phyloP scores from a whole-genome alignment of 192 early-diverging fungal species.

The Obelidium mucronatum region DNA sequence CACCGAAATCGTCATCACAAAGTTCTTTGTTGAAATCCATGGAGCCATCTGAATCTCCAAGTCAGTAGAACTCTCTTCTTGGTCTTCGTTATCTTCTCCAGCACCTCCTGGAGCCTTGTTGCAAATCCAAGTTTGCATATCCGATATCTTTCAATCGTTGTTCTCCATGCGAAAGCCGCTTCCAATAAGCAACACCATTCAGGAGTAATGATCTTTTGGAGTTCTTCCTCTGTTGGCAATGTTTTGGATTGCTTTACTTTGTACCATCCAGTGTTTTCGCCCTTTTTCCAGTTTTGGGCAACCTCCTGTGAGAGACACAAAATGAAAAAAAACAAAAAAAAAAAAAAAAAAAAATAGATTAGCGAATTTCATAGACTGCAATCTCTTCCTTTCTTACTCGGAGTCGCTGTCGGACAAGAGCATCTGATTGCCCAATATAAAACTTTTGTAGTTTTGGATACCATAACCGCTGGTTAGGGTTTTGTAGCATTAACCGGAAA shows the following conservation, averaged over 20 bases:
- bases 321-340: background rate
- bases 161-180: conserved; percentile 91
- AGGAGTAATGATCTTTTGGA: conserved; percentile 90
- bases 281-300: conserved; percentile 89
- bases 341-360: background rate
- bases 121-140: conserved; percentile 70
- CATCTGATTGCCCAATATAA: conserved; percentile 87
- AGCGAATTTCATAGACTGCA: background rate
- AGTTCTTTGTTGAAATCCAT: conserved; percentile 95
- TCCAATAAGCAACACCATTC: conserved; percentile 91
- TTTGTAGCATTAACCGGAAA: conserved; percentile 86
- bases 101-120: conserved; percentile 63
- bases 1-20: conserved; percentile 85
- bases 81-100: conserved; percentile 68
- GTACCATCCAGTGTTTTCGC: conserved; percentile 91
- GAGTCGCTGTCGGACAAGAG: conserved; percentile 87
- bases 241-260: conserved; percentile 74
- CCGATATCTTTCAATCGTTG: conserved; percentile 91
- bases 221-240: conserved; percentile 85
- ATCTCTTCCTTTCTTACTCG: conserved; percentile 54
- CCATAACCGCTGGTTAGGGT: conserved; percentile 74
- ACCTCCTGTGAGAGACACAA: conserved; percentile 68
- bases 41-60: conserved; percentile 94
- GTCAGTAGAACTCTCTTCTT: conserved; percentile 68
- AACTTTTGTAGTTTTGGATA: conserved; percentile 79